Percentiles rank a stretch among this genome's conserved stretches.
phyloP scores from a whole-genome alignment of 108 stramenopile species.

The Skeletonema costatum region DNA sequence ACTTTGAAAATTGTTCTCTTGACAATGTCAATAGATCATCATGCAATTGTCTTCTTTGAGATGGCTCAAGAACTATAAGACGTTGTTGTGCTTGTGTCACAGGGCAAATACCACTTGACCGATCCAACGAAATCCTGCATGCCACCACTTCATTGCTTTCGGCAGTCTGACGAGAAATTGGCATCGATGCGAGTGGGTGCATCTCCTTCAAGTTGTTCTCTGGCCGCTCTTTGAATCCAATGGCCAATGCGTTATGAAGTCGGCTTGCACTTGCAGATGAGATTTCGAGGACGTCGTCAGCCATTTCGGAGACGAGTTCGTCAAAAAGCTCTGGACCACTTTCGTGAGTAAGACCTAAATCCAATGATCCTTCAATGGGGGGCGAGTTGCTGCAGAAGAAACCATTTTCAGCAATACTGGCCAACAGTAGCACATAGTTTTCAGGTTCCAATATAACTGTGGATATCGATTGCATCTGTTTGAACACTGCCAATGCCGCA shows the following conservation, averaged over 20 bases:
- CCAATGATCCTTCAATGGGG: constrained; percentile 57
- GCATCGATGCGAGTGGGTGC: constrained; percentile 61
- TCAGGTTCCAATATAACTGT: constrained; percentile 69
- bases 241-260: constrained; percentile 70
- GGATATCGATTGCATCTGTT: constrained; percentile 56
- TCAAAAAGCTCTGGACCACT: constrained; percentile 73
- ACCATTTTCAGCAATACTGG: constrained; percentile 72
- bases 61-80: constrained; percentile 62
- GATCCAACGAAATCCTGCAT: constrained; percentile 62
- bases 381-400: constrained; percentile 52
- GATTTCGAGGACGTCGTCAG: constrained; percentile 73
- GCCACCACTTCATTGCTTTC: constrained; percentile 60
- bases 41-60: constrained; percentile 63
- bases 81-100: constrained; percentile 64
- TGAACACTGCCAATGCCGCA: constrained; percentile 63
- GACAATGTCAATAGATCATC: constrained; percentile 54
- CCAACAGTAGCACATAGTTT: constrained; percentile 69
- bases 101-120: constrained; percentile 63
- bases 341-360: constrained; percentile 48
- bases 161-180: constrained; percentile 42
- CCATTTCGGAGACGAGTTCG: constrained; percentile 72
- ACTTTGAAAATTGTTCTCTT: constrained; percentile 46
- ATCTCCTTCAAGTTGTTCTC: constrained; percentile 43
- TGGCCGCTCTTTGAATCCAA: constrained; percentile 45
- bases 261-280: constrained; percentile 70